A percentile compares a stretch with the other conserved stretches of the same genome.
These are phyloP conservation scores for Artemisia annua DNA, from an alignment of 129 eudicot species.

Conservation along the genomic window DNA sequence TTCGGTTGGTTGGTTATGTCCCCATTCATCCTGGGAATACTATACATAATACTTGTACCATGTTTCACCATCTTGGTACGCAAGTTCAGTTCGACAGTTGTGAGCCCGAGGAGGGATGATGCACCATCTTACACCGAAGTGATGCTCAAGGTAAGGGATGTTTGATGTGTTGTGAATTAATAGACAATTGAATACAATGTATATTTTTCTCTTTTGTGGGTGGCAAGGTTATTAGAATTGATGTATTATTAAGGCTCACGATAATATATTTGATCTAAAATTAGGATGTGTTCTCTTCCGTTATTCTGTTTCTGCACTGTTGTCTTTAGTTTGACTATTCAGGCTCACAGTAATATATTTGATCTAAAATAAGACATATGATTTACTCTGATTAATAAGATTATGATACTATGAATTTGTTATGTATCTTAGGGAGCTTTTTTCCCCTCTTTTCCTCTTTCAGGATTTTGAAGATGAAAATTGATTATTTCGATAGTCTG, in stretches of 20 bases:
- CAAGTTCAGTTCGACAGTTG: slow-evolving; percentile 46
- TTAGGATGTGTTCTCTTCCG: no score
- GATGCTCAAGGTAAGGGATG: slow-evolving; percentile 75
- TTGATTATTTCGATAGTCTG: no score
- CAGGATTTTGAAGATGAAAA: no score
- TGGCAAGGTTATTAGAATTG: neutral
- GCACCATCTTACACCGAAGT: slow-evolving; percentile 46
- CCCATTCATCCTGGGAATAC: slow-evolving; percentile 61
- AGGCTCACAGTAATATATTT: neutral
- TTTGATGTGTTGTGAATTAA: slow-evolving; percentile 23
- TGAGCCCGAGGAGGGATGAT: slow-evolving; percentile 54
- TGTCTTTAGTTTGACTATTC: no score
- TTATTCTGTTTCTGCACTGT: neutral
- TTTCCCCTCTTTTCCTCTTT: no score
- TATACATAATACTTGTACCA: slow-evolving; percentile 61
- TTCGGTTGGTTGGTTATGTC: slow-evolving; percentile 84
- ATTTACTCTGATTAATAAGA: no score
- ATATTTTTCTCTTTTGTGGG: slow-evolving; percentile 3
- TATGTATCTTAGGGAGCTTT: no score
- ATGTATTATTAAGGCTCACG: no score
- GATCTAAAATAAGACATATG: neutral
- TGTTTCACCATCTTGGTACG: slow-evolving; percentile 69
- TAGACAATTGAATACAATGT: slow-evolving; percentile 17
- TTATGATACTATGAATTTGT: no score
- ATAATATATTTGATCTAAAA: no score